phyloP scores from a whole-genome alignment of 106 monocot species.

The Chionographis japonica region DNA sequence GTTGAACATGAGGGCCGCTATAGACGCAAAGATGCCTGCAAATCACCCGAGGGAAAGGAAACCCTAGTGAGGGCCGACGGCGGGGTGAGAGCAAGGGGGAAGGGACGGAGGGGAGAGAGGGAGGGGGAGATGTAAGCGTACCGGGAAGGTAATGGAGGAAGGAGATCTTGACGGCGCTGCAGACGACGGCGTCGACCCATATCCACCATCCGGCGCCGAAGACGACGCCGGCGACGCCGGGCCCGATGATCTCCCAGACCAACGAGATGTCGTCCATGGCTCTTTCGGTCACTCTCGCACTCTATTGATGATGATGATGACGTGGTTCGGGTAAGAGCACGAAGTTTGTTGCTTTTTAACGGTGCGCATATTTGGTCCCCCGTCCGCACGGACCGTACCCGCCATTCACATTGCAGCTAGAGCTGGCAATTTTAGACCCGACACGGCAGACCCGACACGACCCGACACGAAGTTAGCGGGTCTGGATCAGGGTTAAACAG shows the following conservation, averaged over 20 bases:
- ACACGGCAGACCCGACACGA: too few relatives aligned
- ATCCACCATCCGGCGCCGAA: constrained; percentile 98
- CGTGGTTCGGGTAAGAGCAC: too few relatives aligned
- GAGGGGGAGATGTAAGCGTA: constrained; percentile 3
- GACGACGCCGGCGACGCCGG: constrained; percentile 83
- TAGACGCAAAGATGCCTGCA: constrained; percentile 75
- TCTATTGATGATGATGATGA: too few relatives aligned
- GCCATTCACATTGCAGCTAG: too few relatives aligned
- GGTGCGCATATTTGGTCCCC: too few relatives aligned
- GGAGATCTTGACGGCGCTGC: constrained; percentile 72
- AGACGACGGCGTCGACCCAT: constrained; percentile 95
- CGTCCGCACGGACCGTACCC: too few relatives aligned
- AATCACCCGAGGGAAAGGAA: not conserved
- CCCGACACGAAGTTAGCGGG: too few relatives aligned
- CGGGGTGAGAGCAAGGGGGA: not conserved
- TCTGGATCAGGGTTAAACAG: too few relatives aligned
- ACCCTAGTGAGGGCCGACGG: not conserved
- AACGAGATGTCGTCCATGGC: constrained; percentile 47
- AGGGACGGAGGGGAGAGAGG: not conserved
- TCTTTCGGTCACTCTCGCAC: not conserved
- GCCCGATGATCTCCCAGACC: constrained; percentile 72
- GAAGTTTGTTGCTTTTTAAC: too few relatives aligned
- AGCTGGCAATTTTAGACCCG: too few relatives aligned
- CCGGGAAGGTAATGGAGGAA: constrained; percentile 95
- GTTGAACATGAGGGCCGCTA: constrained; percentile 96